Base-by-base conservation (phyloP, 2,329 filamentous ascomycete species). In the Neopestalotiopsis sp. region DNA sequence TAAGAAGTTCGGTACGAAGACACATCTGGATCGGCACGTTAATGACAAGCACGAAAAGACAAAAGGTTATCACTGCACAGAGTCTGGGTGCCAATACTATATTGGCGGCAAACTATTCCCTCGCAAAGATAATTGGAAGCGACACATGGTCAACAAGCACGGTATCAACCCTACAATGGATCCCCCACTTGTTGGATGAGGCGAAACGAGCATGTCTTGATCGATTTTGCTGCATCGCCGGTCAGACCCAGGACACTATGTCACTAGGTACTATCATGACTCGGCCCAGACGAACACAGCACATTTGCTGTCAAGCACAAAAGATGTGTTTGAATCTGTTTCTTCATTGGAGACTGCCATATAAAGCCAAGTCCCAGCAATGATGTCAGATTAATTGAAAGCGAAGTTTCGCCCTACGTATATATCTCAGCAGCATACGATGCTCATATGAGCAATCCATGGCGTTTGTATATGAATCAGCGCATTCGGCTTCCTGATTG, bases 11-110 rank as follows among this genome's bases (percentile, higher is more conserved):
- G 88, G 88, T 66, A 90, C 88, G 24, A 89, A 89, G 75, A 90
- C 88, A 4, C 88, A 90, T 75, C 80, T 90, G 61, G 86, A 89
- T 73, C 86, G 88, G 10, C 88, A 90, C 73, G 85, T 89, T 75
- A 90, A 90, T 76, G 88, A 90, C 74, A 86, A 88, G 68, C 88
- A 90, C 75, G 82, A 84, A 72, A 89, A 89, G 79, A 87, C 85
- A 69, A 87, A 86, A 76, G 88, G 88, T 69, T 90, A 87, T 68
- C 87, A 89, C 75, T 90, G 88, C 73, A 86, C 83, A 0, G 82
- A 87, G 4, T 81, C 80, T 2, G 83, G 83, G 6, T 90, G 88
- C 73, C 81, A 85, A 5, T 90, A 88, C 74, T 89, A 87, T n/a
- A 83, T 82, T 68, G 88, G 88, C 9, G 86, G 87, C 67, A 89